Base-by-base conservation (phyloP, 768 basidiomycete genomes). In the Mrakia blollopis region DNA sequence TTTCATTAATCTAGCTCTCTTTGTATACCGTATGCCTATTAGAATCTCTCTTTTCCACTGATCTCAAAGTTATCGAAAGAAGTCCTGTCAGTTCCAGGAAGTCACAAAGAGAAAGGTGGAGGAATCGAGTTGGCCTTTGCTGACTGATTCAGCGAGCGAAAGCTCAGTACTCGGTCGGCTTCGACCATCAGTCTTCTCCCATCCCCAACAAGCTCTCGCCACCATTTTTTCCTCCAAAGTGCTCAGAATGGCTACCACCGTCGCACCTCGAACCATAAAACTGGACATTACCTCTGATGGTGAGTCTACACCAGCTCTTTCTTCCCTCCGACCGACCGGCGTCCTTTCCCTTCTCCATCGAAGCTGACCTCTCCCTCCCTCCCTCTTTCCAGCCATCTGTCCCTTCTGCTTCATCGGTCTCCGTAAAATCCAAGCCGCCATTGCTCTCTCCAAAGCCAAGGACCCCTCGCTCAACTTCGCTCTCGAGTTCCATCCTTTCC, bases 401-500 rank as follows among this genome's bases (percentile, higher is more conserved):
- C 72, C 72, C 35, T 73, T 73, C 72, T 73, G 72, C 72, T 73
- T 61, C 54, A 73, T 44, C n/a, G 72, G 72, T 11, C 57, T 65
- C 41, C 61, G 63, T 18, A 74, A 63, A 44, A 74, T 74, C 44
- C 60, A 74, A 63, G 63, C 47, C 32, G 41, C 30, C 81, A 85
- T 76, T 80, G 84, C 21, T 54, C 81, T 35, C 69, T 80, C 28
- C 72, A 35, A 63, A 23, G 18, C 18, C 11, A 18, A n/a, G 7
- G 7, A 63, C 62, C 62, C 78, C 4, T 69, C 80, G 13, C 54
- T 82, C 70, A 79, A 80, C 50, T 85, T 87, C 81, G 83, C 85
- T 54, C 80, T 87, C 79, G 86, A 87, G 79, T 85, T 86, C 81
- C 82, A 85, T 57, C 87, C 87, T 6, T 88, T 85, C 83, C 79